Evolutionary conservation across 441 rosid species (phyloP).

Genomic region (Hura crepitans): DNA sequence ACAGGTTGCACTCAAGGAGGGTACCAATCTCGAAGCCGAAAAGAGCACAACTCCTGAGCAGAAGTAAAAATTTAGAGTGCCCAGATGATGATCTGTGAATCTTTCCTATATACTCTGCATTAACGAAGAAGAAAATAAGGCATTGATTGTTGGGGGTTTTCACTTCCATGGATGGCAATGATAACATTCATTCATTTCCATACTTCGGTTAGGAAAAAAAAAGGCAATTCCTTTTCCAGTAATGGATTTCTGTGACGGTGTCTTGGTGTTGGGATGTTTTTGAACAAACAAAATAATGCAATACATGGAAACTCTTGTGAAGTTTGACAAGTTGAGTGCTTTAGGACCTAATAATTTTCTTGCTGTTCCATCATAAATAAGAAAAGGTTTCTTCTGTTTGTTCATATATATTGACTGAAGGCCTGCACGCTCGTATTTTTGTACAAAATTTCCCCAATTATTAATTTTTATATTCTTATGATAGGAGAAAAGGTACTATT

Average conservation of each 20-base stretch:
- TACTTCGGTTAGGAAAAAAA: conserved; percentile 1
- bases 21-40: conserved; percentile 57
- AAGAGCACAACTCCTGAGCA: conserved; percentile 31
- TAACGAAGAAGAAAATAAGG: conserved; percentile 20
- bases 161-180: conserved; percentile 1
- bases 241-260: neutral
- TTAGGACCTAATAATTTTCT: neutral
- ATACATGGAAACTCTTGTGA: conserved; percentile 19
- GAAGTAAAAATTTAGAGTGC: conserved; percentile 15
- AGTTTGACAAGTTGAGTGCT: conserved; percentile 22
- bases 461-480: neutral
- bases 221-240: conserved; percentile 4
- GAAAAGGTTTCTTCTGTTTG: neutral
- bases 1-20: conserved; percentile 66
- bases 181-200: neutral
- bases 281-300: neutral
- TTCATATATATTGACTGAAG: conserved; percentile 2
- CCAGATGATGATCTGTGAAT: neutral
- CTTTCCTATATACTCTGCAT: neutral
- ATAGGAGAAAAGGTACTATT: neutral
- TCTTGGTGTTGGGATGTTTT: conserved; percentile 16
- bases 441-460: neutral
- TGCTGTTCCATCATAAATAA: conserved; percentile 9
- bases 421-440: conserved; percentile 15
- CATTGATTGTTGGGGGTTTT: conserved; percentile 4